Evolutionary conservation across 108 stramenopile species (phyloP), one percentile per base, ranked within the genome.

Genomic region (Skeletonema menzelii): DNA sequence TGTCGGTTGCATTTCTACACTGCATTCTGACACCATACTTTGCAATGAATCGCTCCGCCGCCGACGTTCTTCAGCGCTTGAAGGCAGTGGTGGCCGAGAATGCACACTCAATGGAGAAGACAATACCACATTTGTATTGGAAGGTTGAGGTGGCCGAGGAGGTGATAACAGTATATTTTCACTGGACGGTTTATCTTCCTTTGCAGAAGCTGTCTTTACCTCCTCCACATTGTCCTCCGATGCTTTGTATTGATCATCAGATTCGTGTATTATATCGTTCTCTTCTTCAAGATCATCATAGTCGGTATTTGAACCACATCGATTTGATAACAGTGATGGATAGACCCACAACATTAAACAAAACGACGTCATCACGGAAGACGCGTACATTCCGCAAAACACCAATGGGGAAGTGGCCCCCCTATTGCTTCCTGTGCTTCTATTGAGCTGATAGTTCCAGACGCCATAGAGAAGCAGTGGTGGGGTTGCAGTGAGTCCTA

Each of bases 1-100:
- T 3, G 34, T 60, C 31, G 59, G 56, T 65, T 65, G 78, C 19
- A 66, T 46, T 12, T 32, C 59, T 8, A 63, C 71, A 27, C 78
- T 79, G 55, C 53, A 49, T 68, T 80, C 79, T 7, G 71, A 63
- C 17, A 61, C 56, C 44, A 59, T 20, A 69, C 78, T 79, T 10
- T 35, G 61, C 56, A 73, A 38, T 5, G 79, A 80, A 63, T 80
- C 68, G 38, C 79, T 80, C 10, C 79, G 42, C 35, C 56, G 68
- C 5, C 79, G 72, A 24, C 44, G 60, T 28, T 80, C 79, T 56
- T 49, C 38, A 5, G 49, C 63, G 27, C 40, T 61, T 28, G 22
- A 37, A 53, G 19, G 22, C 8, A 53, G 49, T 53, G 49, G 49
- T 22, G 49, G 49, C 8, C 49, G 49, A 22, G 49, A 22, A 22